Conservation (phyloP, 1,284 basidiomycete species). For the Ganoderma multipileum region DNA sequence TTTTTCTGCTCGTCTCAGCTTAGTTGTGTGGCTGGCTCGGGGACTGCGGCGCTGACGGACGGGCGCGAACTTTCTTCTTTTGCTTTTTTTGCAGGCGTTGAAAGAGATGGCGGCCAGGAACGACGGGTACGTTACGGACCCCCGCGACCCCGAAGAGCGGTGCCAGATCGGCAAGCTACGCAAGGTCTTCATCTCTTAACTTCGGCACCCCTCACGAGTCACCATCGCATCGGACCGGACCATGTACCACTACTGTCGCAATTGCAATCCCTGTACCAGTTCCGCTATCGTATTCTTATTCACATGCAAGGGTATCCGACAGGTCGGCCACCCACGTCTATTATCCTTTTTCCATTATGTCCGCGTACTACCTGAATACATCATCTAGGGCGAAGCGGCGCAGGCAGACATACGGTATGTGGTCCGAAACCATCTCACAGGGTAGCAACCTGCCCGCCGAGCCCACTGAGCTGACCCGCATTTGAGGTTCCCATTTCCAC, state of each 20-base stretch:
- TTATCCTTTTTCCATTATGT: too few relatives aligned
- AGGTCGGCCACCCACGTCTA: too few relatives aligned
- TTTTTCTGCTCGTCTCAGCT: background rate
- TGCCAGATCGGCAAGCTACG: conserved; percentile 74
- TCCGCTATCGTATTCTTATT: background rate
- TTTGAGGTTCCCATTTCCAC: background rate
- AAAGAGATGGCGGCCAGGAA: conserved; percentile 85
- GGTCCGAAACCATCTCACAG: background rate
- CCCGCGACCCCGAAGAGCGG: conserved; percentile 66
- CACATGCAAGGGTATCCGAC: background rate
- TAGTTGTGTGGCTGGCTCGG: background rate
- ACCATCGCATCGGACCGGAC: background rate
- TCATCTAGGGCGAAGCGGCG: background rate
- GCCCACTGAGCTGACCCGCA: background rate
- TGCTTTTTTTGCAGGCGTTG: conserved; percentile 64
- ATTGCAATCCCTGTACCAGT: background rate
- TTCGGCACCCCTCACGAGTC: background rate
- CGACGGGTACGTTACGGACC: conserved; percentile 81
- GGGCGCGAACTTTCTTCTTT: background rate
- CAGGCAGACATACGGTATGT: background rate
- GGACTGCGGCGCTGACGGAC: background rate
- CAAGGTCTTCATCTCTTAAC: conserved; percentile 87
- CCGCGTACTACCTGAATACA: background rate
- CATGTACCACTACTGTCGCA: conserved; percentile 10
- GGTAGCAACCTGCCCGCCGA: background rate